Evolutionary conservation across 257 asterid genomes (phyloP).

Genomic region (Phtheirospermum japonicum): DNA sequence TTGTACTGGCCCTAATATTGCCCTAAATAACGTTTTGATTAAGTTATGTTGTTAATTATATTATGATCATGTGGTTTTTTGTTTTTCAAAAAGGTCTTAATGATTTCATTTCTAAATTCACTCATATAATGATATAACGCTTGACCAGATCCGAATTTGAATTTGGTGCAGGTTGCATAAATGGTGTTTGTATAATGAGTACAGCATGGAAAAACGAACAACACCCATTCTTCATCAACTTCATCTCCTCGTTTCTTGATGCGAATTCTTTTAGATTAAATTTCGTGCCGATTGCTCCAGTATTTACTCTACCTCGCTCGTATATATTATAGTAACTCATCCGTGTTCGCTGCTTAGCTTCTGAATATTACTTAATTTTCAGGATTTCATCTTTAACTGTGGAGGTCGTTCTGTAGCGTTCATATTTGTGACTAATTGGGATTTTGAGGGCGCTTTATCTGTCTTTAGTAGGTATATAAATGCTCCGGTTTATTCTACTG

Average conservation of each 20-base stretch:
- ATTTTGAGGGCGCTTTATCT: slow-evolving; percentile 33
- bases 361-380: slow-evolving; percentile 35
- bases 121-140: no score
- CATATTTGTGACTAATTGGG: slow-evolving; percentile 71
- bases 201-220: slow-evolving; percentile 75
- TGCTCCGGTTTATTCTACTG: slow-evolving; percentile 15
- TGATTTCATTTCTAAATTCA: no score
- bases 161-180: slow-evolving; percentile 51
- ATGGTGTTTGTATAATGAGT: slow-evolving; percentile 87
- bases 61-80: background rate
- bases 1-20: background rate
- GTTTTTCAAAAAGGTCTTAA: background rate
- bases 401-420: slow-evolving; percentile 90
- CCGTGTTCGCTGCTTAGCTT: background rate
- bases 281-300: slow-evolving; percentile 77
- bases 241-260: slow-evolving; percentile 73
- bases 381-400: slow-evolving; percentile 94
- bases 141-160: slow-evolving; percentile 6
- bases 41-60: background rate
- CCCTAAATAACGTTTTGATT: slow-evolving; percentile 8
- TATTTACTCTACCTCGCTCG: slow-evolving; percentile 32
- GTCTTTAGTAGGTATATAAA: slow-evolving; percentile 63
- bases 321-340: background rate
- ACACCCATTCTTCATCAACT: slow-evolving; percentile 78
- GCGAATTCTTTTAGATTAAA: slow-evolving; percentile 66